phyloP scores from a whole-genome alignment of 169 alveolate species.

The Perkinsus chesapeaki region DNA sequence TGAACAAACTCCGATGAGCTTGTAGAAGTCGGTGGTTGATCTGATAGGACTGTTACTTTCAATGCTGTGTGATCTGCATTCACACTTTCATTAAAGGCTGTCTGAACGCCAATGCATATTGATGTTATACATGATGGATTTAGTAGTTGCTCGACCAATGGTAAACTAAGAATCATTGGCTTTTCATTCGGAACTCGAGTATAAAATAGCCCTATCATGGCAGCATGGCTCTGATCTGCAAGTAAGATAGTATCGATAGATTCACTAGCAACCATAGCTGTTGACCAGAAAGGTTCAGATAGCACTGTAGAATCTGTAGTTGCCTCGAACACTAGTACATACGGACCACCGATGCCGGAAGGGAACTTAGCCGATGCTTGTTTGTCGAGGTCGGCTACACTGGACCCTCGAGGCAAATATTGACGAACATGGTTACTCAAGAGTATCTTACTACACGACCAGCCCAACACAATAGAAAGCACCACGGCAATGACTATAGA shows the following conservation, averaged over 20 bases:
- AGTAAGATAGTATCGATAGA: not conserved
- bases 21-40: not conserved
- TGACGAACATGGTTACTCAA: not conserved
- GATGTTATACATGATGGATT: not conserved
- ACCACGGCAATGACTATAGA: not conserved
- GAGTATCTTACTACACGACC: not conserved
- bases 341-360: not conserved
- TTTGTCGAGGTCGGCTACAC: not conserved
- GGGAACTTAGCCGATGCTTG: not conserved
- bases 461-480: not conserved
- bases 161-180: not conserved
- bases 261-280: not conserved
- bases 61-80: not conserved
- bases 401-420: not conserved
- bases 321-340: not conserved
- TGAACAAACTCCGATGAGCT: not conserved
- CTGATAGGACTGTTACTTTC: not conserved
- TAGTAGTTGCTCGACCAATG: not conserved
- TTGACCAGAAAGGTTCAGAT: not conserved
- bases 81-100: not conserved
- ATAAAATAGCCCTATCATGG: not conserved
- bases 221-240: not conserved
- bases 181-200: not conserved
- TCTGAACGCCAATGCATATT: not conserved
- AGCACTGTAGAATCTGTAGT: not conserved